Base-by-base conservation (phyloP, 163 green algal species). In the Chlamydomonas reinhardtii region DNA sequence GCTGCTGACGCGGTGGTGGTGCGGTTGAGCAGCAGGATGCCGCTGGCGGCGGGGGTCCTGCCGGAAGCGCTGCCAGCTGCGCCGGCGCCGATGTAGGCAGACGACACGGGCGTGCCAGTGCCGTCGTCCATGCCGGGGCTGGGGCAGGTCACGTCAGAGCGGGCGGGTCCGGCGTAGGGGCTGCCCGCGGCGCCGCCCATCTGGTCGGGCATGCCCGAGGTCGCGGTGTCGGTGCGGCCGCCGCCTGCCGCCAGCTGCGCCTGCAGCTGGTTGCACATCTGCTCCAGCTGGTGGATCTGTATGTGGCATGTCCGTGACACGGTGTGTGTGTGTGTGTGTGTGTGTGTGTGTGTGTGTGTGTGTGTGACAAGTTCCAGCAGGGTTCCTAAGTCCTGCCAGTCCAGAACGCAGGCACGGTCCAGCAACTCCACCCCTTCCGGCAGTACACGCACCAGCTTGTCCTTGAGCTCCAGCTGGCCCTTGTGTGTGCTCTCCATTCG, bases 381-480 rank as follows among this genome's bases (percentile, higher is more conserved):
- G n/a, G n/a, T n/a, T n/a, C n/a, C n/a, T n/a, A n/a, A n/a, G n/a
- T n/a, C n/a, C n/a, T n/a, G n/a, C n/a, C n/a, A n/a, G n/a, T n/a
- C n/a, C n/a, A n/a, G n/a, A n/a, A n/a, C n/a, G n/a, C n/a, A n/a
- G n/a, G n/a, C n/a, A n/a, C n/a, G n/a, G n/a, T n/a, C n/a, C n/a
- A n/a, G n/a, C n/a, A n/a, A n/a, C n/a, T n/a, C n/a, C n/a, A n/a
- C n/a, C n/a, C n/a, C 39, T 8, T 48, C 39, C 39, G 8, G 39
- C 39, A 48, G 39, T 5, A 48, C 39, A 48, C 39, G 39, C 56
- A 86, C 80, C 80, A 86, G 80, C 56, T 79, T 86, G 29, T 86
- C 80, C 70, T 86, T 86, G 34, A 86, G 70, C 70, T 86, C 80
- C 54, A 86, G 80, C 56, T 86, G 56, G 2, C 80, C 80, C 70